These are phyloP conservation scores for Haplosporangium sp. DNA, from an alignment of 371 early-diverging fungal genomes.

Conservation along the genomic window DNA sequence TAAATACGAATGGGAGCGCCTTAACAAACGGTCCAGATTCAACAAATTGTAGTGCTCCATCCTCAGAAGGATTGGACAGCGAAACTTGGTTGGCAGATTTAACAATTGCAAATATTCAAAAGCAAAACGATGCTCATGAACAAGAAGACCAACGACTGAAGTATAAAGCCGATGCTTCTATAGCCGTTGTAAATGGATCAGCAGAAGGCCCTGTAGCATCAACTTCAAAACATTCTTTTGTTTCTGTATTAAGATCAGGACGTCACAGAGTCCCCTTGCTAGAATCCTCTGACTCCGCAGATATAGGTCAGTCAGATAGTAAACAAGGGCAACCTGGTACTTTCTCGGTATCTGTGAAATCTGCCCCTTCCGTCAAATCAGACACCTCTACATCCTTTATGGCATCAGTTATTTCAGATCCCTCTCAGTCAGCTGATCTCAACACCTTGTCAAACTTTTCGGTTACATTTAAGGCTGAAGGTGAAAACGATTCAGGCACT, in stretches of 20 bases:
- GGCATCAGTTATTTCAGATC: constrained; percentile 15
- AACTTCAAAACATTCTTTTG: neutral
- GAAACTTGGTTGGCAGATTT: constrained; percentile 20
- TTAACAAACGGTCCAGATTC: neutral
- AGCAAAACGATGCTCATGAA: constrained; percentile 18
- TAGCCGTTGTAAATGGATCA: neutral
- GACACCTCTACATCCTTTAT: neutral
- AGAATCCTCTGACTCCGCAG: neutral
- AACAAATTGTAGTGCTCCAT: neutral
- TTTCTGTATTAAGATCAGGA: constrained; percentile 10
- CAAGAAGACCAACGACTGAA: constrained; percentile 13
- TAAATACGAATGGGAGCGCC: neutral
- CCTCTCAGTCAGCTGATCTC: neutral
- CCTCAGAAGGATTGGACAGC: neutral
- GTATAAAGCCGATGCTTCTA: neutral
- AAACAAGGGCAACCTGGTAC: neutral
- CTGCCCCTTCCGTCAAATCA: neutral
- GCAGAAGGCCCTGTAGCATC: neutral
- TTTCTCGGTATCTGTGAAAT: neutral
- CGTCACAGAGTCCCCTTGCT: neutral
- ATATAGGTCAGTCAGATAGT: neutral
- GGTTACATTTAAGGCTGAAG: constrained; percentile 6
- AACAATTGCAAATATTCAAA: constrained; percentile 23
- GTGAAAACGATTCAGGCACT: neutral
- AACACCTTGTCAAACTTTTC: neutral